Evolutionary conservation across 768 basidiomycete genomes (phyloP), one percentile per base, ranked within the genome.

Genomic region (Pleurotus djamor): DNA sequence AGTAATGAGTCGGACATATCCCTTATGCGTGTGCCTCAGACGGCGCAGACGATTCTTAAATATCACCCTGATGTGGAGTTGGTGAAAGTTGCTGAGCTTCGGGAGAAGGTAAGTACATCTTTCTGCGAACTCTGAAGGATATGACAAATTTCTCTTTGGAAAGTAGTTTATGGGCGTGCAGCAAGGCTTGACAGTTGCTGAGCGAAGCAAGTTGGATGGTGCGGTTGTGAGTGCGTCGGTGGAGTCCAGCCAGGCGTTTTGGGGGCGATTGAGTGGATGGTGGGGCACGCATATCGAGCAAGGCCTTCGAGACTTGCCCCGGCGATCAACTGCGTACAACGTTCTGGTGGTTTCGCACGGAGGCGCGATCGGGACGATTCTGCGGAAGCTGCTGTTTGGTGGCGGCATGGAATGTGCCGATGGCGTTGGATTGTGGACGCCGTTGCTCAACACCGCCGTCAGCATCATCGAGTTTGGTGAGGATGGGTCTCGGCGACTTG

Each of bases 321-420:
- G 61, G 45, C 62, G 55, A 21, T 69, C 60, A 49, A 62, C 64
- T 16, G 69, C 78, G 37, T 67, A 70, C 55, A 70, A 79, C 59
- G 74, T 90, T 48, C 76, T 93, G 34, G 79, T 86, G 10, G 81
- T 84, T 60, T 82, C 85, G 44, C 91, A 93, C 58, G 88, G 88
- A 2, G 88, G 82, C 0, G 78, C 82, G 64, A 89, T 92, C 60
- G 71, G 72, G 16, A 73, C 75, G 33, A 74, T 92, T 57, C 73
- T 88, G 59, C 73, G 74, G 16, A 71, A 67, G 43, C 66, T 91
- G 65, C 63, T 81, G n/a, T 70, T 72, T 17, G 77, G 75, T 47
- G 67, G 77, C 36, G 68, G 74, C 63, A 62, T 81, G 54, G 63
- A 58, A 50, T 75, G 74, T 57, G 76, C 68, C 21, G 66, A 72